phyloP scores from a whole-genome alignment of 768 basidiomycete species.

The Trametes punicea region DNA sequence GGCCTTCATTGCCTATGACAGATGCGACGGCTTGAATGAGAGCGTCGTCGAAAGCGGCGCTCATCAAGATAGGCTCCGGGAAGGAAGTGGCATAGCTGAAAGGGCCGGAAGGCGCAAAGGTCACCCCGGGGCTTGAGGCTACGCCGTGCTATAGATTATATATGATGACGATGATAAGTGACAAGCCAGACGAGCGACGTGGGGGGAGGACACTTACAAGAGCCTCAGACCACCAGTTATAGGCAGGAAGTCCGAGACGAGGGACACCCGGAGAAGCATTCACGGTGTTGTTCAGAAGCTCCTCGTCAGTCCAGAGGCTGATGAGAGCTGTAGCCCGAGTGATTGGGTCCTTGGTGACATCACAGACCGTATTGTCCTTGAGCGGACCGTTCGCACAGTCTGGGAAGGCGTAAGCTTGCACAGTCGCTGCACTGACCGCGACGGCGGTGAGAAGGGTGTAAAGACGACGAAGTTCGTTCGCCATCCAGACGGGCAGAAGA shows the following conservation, averaged over 20 bases:
- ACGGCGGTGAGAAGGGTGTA: constrained; percentile 1
- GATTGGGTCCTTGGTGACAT: constrained; percentile 40
- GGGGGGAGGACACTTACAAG: constrained; percentile 35
- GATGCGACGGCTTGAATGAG: constrained; percentile 48
- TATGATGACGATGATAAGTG: background rate
- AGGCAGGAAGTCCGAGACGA: constrained; percentile 52
- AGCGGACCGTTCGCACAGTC: constrained; percentile 48
- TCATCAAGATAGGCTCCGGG: constrained; percentile 52
- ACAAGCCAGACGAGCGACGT: background rate
- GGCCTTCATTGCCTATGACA: constrained; percentile 53
- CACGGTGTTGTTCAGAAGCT: constrained; percentile 50
- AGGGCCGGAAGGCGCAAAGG: constrained; percentile 45
- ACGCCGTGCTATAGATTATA: constrained; percentile 43
- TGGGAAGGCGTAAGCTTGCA: constrained; percentile 35
- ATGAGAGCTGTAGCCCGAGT: constrained; percentile 51
- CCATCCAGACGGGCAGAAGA: constrained; percentile 8
- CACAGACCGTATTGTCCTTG: constrained; percentile 45
- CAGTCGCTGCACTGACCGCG: background rate
- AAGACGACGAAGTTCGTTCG: constrained; percentile 14
- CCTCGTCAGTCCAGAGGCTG: constrained; percentile 45
- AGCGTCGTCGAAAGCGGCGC: constrained; percentile 53
- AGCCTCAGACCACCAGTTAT: constrained; percentile 62
- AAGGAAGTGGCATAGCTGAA: constrained; percentile 60
- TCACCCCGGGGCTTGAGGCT: constrained; percentile 49
- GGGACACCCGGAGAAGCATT: constrained; percentile 49